Percentiles rank a stretch among this genome's conserved stretches.
Evolutionary conservation across 208 protist genomes (phyloP).

Genomic region (Kentomonas sorsogonicus): DNA sequence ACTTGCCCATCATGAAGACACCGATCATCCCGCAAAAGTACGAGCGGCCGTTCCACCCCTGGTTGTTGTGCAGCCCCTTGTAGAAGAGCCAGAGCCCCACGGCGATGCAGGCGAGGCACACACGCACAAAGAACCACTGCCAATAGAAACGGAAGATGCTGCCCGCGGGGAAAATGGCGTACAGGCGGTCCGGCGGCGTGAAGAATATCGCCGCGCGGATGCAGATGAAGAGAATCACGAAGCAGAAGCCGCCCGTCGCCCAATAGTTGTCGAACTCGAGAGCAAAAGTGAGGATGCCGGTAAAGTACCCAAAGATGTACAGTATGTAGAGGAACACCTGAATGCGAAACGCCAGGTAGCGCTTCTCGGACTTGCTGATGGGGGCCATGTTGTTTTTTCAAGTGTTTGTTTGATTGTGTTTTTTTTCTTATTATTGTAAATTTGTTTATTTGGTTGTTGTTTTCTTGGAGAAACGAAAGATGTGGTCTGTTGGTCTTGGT

Average conservation of each 20-base stretch:
- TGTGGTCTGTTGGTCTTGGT: too few relatives aligned
- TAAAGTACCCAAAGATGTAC: conserved; percentile 40
- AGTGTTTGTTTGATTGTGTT: too few relatives aligned
- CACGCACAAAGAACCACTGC: conserved; percentile 32
- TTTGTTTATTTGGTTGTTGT: too few relatives aligned
- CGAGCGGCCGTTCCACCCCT: conserved; percentile 50
- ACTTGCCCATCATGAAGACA: conserved; percentile 58
- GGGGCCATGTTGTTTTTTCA: too few relatives aligned
- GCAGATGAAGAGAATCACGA: conserved; percentile 40
- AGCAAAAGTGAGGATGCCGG: conserved; percentile 36
- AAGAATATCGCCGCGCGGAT: conserved; percentile 28
- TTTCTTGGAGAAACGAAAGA: too few relatives aligned
- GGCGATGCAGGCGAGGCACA: conserved; percentile 28
- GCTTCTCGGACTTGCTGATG: too few relatives aligned
- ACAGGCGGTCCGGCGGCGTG: conserved; percentile 30
- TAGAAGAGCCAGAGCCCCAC: conserved; percentile 58
- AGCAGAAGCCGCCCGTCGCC: conserved; percentile 50
- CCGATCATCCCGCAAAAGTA: conserved; percentile 76
- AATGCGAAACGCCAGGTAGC: too few relatives aligned
- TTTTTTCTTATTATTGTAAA: too few relatives aligned
- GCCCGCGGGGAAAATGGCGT: conserved; percentile 32
- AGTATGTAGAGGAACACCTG: conserved; percentile 35
- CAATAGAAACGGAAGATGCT: conserved; percentile 30
- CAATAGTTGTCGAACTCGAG: conserved; percentile 55
- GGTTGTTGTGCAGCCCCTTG: conserved; percentile 33